Evolutionary conservation across 2,329 filamentous ascomycete genomes (phyloP), one percentile per base, ranked within the genome.

Genomic region (Aureobasidium sp.): DNA sequence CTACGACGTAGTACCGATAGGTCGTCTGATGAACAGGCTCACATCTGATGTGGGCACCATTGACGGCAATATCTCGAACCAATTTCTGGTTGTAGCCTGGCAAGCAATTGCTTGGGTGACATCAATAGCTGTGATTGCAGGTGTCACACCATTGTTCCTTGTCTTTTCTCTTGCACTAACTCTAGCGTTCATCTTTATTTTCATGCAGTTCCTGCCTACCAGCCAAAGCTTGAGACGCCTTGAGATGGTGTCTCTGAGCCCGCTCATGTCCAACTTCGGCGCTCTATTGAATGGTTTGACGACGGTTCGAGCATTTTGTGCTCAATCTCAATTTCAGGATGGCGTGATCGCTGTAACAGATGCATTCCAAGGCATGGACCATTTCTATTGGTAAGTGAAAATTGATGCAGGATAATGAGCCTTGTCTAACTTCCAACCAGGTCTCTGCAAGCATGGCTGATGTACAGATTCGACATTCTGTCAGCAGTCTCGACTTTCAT

Each of bases 341-440:
- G 83, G 87, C 56, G 90, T 95, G 59, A 87, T 97, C 37, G 78
- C 82, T 2, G 91, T 92, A 0, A 91, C 92, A 0, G 92, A 96
- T 70, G 86, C 86, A 20, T 96, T 96, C 71, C 92, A 96, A 72
- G 91, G 91, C 71, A 94, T 96, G 82, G 92, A 97, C 69, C 92
- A 97, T 72, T 96, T 96, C 76, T 96, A 95, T 76, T 96, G 92
- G 78, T 46, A 44, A 20, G 39, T 36, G 3, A 8, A 15, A 1
- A 8, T n/a, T 7, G n/a, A 7, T 4, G 4, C 5, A 8, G 5
- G 7, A 15, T 20, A 9, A 6, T 24, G 15, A 8, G 15, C 9
- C 3, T 17, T 44, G n/a, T 1, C 36, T 32, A 32, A 32, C 20
- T 41, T 34, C 13, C 27, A 41, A 7, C 10, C 26, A 57, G 53